phyloP scores from a whole-genome alignment of 441 rosid species.

The Bruguiera hainesii region DNA sequence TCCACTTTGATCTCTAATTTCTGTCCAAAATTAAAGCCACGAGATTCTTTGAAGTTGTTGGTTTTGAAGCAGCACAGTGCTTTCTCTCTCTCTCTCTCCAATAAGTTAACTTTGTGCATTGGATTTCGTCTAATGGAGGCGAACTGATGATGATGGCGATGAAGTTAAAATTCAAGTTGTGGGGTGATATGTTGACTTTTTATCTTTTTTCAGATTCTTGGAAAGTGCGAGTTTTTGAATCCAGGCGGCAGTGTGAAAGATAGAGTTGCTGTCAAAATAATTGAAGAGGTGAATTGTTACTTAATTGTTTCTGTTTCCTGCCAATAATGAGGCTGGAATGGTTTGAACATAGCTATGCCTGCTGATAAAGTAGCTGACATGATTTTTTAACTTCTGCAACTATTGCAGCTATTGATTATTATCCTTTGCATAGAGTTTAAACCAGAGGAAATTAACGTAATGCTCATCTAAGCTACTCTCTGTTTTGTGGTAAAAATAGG shows the following conservation, averaged over 20 bases:
- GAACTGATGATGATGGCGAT: too few species aligned
- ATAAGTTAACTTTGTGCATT: too few species aligned
- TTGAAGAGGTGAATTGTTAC: constrained; percentile 65
- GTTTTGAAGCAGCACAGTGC: too few species aligned
- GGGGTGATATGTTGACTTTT: neutral
- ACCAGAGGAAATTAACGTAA: neutral
- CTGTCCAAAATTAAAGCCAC: too few species aligned
- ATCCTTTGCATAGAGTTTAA: neutral
- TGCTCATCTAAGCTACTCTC: neutral
- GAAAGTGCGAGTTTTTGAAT: constrained; percentile 89
- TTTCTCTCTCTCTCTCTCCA: too few species aligned
- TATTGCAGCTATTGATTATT: too few species aligned
- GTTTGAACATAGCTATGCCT: neutral
- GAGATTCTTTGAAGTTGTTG: too few species aligned
- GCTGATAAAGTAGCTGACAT: neutral
- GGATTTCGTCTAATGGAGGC: too few species aligned
- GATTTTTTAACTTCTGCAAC: neutral
- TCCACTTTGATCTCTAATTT: neutral
- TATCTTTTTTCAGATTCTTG: constrained; percentile 67
- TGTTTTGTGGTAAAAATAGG: neutral
- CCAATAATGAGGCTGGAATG: neutral
- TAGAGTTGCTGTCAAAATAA: constrained; percentile 81
- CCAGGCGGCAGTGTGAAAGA: constrained; percentile 99
- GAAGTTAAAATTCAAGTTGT: too few species aligned
- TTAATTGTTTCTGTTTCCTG: neutral